phyloP scores from a whole-genome alignment of 179 eudicot species.

The Spinacia oleracea region DNA sequence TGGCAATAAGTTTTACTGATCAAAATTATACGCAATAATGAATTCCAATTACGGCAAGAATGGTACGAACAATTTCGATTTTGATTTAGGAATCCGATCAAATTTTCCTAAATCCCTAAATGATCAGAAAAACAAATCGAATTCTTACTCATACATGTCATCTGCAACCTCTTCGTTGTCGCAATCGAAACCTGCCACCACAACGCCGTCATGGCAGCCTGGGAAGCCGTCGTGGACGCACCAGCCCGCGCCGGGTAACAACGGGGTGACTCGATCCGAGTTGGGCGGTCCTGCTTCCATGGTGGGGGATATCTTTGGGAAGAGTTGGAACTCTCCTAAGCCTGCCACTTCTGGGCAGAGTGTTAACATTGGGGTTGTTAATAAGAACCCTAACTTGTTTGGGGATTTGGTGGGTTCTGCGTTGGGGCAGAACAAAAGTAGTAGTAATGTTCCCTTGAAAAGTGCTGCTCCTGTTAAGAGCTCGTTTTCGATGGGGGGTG shows the following conservation, averaged over 20 bases:
- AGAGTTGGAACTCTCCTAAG: constrained; percentile 61
- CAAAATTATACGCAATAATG: background rate
- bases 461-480: constrained; percentile 41
- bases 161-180: constrained; percentile 34
- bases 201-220: constrained; percentile 64
- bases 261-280: constrained; percentile 43
- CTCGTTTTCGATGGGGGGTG: constrained; percentile 58
- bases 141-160: constrained; percentile 35
- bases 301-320: constrained; percentile 90
- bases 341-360: constrained; percentile 30
- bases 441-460: constrained; percentile 67
- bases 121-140: constrained; percentile 59
- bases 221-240: constrained; percentile 82
- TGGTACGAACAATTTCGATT: constrained; percentile 53
- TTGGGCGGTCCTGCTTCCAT: constrained; percentile 60
- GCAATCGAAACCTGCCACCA: constrained; percentile 35
- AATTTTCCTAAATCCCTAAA: constrained; percentile 53
- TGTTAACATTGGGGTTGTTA: constrained; percentile 54
- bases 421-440: constrained; percentile 49
- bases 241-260: constrained; percentile 59
- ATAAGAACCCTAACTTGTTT: constrained; percentile 80
- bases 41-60: constrained; percentile 8
- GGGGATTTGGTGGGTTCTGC: constrained; percentile 77
- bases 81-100: constrained; percentile 73
- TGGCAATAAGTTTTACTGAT: background rate